Evolutionary conservation across 23 red algal species (phyloP), one percentile per base, ranked within the genome.

Genomic region (Agarophyton chilense): DNA sequence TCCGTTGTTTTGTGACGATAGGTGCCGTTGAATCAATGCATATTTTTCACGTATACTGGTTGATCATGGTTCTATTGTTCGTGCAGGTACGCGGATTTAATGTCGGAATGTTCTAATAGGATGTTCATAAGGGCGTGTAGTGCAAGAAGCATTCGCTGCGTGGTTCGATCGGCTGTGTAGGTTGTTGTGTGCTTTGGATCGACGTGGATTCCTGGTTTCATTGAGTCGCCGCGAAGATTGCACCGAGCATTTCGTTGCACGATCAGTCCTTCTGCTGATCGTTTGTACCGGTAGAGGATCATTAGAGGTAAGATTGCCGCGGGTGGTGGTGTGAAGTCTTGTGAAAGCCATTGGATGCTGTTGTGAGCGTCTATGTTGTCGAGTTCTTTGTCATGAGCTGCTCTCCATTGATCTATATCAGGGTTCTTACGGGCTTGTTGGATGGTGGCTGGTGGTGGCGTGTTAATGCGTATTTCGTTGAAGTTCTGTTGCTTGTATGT

Each of bases 121-220:
- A 80, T 25, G 22, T 52, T n/a, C 4, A 25, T 1, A 31, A 36
- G 7, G 3, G 76, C 76, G 8, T 45, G 42, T n/a, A 80, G n/a
- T 19, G 47, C 36, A 33, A 80, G 22, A 1, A 80, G 52, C 47
- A 58, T n/a, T 17, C 76, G 21, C n/a, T 51, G 42, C 4, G 76
- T 58, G 49, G 47, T 58, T 56, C 50, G 2, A 57, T 53, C 47
- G 45, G 76, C 76, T 52, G 50, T 80, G 46, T 53, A 18, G 2
- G 80, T 53, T 16, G 80, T 53, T 5, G 80, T 68, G 41, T 84
- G 54, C 19, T 10, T 67, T 19, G 56, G 80, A 36, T 84, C 40
- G 10, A 38, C 67, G 38, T 44, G 80, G 32, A 70, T 4, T 2
- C 57, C 24, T 45, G 56, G 56, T 41, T 49, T 25, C 80, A 68